Evolutionary conservation across 345 rosid genomes (phyloP).

Genomic region (Clarkia xantiana): DNA sequence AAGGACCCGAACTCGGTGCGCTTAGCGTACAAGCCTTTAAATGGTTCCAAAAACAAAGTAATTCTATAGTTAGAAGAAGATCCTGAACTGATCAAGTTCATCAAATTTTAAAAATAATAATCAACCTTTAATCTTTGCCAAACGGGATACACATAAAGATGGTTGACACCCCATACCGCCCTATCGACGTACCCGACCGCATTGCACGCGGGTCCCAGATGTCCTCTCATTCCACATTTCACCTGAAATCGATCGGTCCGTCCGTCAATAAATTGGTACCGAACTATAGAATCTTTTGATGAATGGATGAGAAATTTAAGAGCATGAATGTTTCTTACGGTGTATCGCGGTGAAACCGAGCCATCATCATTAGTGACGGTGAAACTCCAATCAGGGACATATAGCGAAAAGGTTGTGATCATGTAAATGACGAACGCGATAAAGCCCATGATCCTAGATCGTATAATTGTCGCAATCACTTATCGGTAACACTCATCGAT

Average conservation of each 20-base stretch:
- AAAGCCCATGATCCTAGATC: constrained; percentile 37
- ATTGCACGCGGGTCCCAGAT: constrained; percentile 59
- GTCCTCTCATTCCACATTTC: constrained; percentile 61
- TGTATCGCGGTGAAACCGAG: constrained; percentile 13
- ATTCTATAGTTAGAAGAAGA: not conserved
- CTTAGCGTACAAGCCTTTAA: constrained; percentile 49
- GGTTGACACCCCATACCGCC: constrained; percentile 48
- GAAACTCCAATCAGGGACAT: constrained; percentile 60
- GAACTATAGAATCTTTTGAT: too few relatives aligned
- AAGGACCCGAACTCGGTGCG: constrained; percentile 28
- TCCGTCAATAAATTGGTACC: not conserved
- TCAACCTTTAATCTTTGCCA: constrained; percentile 47
- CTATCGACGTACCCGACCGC: constrained; percentile 54
- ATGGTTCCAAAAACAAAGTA: not conserved
- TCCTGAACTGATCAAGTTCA: too few relatives aligned
- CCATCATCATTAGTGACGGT: constrained; percentile 1
- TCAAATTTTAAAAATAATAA: too few relatives aligned
- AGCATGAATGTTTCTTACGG: constrained; percentile 11
- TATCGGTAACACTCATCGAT: too few relatives aligned
- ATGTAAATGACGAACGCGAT: constrained; percentile 39
- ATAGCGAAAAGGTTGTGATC: constrained; percentile 31
- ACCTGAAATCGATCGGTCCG: constrained; percentile 21
- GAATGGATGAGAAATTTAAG: too few relatives aligned
- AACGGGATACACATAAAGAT: constrained; percentile 38
- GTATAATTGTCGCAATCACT: not conserved